A percentile compares a stretch with the other conserved stretches of the same genome.
Conservation (phyloP, 352 stramenopile genomes). For the Phytophthora palmivora region DNA sequence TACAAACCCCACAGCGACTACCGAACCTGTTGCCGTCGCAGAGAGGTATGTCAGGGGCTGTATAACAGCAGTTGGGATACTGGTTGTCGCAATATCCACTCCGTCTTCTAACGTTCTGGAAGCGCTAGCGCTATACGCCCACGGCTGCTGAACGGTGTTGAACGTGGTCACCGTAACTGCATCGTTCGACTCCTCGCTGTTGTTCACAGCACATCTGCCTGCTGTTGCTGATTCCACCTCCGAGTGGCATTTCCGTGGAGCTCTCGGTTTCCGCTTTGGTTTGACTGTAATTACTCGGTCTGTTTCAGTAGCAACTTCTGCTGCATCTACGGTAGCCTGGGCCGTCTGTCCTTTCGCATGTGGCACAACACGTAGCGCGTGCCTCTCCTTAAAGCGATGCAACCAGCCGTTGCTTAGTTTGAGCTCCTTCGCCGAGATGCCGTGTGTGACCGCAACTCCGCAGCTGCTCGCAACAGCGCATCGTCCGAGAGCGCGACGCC, state of each 20-base stretch:
- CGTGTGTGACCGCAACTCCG: slow-evolving; percentile 41
- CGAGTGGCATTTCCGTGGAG: slow-evolving; percentile 6
- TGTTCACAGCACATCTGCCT: not conserved
- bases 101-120: not conserved
- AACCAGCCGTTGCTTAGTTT: slow-evolving; percentile 60
- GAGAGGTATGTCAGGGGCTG: slow-evolving; percentile 37
- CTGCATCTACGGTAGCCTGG: not conserved
- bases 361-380: slow-evolving; percentile 20
- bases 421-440: slow-evolving; percentile 42
- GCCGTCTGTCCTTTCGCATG: slow-evolving; percentile 13
- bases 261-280: slow-evolving; percentile 24
- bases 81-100: not conserved
- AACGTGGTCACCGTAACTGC: not conserved
- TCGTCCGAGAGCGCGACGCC: slow-evolving; percentile 33
- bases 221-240: not conserved
- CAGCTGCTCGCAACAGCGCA: slow-evolving; percentile 33
- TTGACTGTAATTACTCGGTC: not conserved
- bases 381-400: slow-evolving; percentile 53
- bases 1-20: slow-evolving; percentile 27
- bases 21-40: slow-evolving; percentile 23
- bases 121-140: not conserved
- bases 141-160: not conserved
- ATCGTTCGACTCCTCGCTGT: not conserved
- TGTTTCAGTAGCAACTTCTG: not conserved
- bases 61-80: not conserved